A percentile compares a stretch with the other conserved stretches of the same genome.
phyloP scores from a whole-genome alignment of 148 eudicot genomes.

The Diospyros kaki region DNA sequence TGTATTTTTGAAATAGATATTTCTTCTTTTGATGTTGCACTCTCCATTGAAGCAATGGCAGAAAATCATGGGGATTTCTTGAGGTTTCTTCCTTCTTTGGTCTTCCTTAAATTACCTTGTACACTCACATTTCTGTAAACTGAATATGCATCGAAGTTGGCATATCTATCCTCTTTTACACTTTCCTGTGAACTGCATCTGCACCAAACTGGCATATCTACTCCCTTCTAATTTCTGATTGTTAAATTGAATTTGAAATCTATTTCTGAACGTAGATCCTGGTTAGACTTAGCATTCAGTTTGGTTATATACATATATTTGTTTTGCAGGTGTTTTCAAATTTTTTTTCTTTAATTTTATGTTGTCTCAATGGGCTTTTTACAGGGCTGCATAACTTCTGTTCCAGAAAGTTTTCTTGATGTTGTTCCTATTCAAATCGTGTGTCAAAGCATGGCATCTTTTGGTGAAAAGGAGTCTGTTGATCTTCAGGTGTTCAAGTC shows the following conservation, averaged over 20 bases:
- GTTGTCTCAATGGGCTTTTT: constrained; percentile 12
- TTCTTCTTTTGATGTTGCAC: not conserved
- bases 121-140: not conserved
- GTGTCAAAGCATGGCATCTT: constrained; percentile 26
- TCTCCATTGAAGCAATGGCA: not conserved
- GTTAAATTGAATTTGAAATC: not conserved
- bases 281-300: not conserved
- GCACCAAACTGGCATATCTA: not conserved
- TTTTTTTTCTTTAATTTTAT: constrained; percentile 3
- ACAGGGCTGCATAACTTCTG: constrained; percentile 71
- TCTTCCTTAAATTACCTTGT: not conserved
- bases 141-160: not conserved
- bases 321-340: not conserved
- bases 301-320: not conserved
- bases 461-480: constrained; percentile 30
- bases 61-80: not conserved
- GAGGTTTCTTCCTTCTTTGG: not conserved
- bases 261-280: not conserved
- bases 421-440: constrained; percentile 58
- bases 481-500: constrained; percentile 40
- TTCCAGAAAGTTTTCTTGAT: constrained; percentile 48
- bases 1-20: not conserved
- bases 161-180: too few relatives aligned
- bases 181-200: too few relatives aligned
- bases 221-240: not conserved